A percentile compares a stretch with the other conserved stretches of the same genome.
These are phyloP conservation scores for Eurotiales sp. DNA, from an alignment of 2,329 filamentous ascomycete species.

Conservation along the genomic window DNA sequence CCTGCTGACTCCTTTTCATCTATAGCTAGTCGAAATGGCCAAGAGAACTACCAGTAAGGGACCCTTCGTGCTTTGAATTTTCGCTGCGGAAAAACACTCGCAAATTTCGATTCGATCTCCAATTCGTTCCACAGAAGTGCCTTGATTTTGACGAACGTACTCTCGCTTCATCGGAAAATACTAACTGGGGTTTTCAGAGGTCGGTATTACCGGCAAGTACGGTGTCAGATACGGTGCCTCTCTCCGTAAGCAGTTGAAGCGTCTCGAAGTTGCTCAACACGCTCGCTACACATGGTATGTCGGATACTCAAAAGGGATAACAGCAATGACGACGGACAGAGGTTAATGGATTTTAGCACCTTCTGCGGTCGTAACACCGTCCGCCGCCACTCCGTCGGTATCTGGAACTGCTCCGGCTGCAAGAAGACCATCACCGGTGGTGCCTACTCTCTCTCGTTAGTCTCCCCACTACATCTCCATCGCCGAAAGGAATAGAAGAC, in stretches of 20 bases:
- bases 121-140: background rate
- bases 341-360: slow-evolving; percentile 51
- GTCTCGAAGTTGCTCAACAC: slow-evolving; percentile 99
- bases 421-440: slow-evolving; percentile 90
- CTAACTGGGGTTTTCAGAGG: slow-evolving; percentile 54
- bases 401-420: slow-evolving; percentile 96
- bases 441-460: slow-evolving; percentile 95
- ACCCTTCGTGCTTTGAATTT: slow-evolving; percentile 5
- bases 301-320: background rate
- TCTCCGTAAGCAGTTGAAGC: slow-evolving; percentile 98
- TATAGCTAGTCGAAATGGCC: slow-evolving; percentile 14
- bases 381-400: slow-evolving; percentile 85
- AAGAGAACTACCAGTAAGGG: slow-evolving; percentile 17
- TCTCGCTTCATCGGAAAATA: background rate
- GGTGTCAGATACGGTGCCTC: slow-evolving; percentile 98
- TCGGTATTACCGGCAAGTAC: slow-evolving; percentile 98
- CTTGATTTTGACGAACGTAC: background rate
- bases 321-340: background rate
- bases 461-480: no score
- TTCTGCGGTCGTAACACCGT: slow-evolving; percentile 98
- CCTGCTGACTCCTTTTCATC: slow-evolving; percentile 4
- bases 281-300: slow-evolving; percentile 73
- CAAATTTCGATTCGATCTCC: background rate
- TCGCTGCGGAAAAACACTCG: background rate
- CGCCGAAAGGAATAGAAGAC: no score